Conservation (phyloP, 106 monocot genomes). For the Vanilla planifolia region DNA sequence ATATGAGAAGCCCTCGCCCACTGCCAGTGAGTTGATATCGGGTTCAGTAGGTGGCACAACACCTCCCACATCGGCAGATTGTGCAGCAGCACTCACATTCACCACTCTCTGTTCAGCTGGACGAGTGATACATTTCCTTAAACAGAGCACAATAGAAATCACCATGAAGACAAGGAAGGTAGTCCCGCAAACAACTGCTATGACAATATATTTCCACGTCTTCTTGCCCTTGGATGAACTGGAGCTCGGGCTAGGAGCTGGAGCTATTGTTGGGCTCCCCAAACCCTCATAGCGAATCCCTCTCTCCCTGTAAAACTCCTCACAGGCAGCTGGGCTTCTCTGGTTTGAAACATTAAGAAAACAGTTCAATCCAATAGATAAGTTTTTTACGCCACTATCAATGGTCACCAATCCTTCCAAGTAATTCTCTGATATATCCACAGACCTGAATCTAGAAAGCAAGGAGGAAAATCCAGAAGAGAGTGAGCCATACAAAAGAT, state of each 20-base stretch:
- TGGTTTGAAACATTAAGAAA: slow-evolving; percentile 41
- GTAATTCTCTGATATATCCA: slow-evolving; percentile 64
- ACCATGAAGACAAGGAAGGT: slow-evolving; percentile 16
- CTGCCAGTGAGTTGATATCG: not conserved
- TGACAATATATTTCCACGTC: slow-evolving; percentile 49
- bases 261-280: slow-evolving; percentile 8
- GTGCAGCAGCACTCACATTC: not conserved
- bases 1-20: slow-evolving; percentile 46
- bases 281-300: slow-evolving; percentile 26
- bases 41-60: slow-evolving; percentile 15
- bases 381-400: not conserved
- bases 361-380: slow-evolving; percentile 52
- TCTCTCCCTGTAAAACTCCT: slow-evolving; percentile 41
- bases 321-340: slow-evolving; percentile 46
- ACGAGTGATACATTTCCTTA: slow-evolving; percentile 13
- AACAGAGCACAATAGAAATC: slow-evolving; percentile 19
- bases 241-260: slow-evolving; percentile 5
- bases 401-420: slow-evolving; percentile 35
- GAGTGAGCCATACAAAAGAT: slow-evolving; percentile 46
- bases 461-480: slow-evolving; percentile 11
- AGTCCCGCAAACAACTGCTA: slow-evolving; percentile 42
- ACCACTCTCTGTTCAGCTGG: slow-evolving; percentile 4
- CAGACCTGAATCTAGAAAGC: slow-evolving; percentile 19
- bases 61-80: not conserved
- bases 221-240: slow-evolving; percentile 12